Evolutionary conservation across 129 eudicot species (phyloP), one percentile per base, ranked within the genome.

Genomic region (Artemisia argyi): DNA sequence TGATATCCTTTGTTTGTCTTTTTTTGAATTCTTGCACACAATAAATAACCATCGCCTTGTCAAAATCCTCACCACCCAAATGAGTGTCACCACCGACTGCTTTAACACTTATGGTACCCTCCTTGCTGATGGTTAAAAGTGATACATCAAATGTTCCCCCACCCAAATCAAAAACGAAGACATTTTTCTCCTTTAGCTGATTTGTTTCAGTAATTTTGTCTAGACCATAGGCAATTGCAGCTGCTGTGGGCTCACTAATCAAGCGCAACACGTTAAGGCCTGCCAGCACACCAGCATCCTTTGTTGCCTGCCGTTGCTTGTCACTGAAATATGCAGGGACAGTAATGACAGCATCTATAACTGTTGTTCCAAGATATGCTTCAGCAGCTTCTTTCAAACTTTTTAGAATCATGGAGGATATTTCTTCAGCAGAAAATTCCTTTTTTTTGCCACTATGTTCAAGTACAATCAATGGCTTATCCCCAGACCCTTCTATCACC

Each of bases 141-240:
- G 78, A 73, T n/a, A 73, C 78, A 7, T 73, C 78, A 1, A 73
- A 73, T 8, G 78, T 73, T 8, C 71, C 78, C 26, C 77, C 77
- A 11, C 77, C 77, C 61, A 61, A 24, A 60, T 72, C 68, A 72
- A 72, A 72, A 0, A 73, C 2, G 9, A 73, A 17, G 15, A 61
- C 69, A n/a, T 11, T 73, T 16, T 73, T 73, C 61, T 73, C 35
- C 7, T 59, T 15, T 18, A 50, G 77, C 1, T 11, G n/a, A 49
- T 73, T 48, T 28, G 24, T 44, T 11, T 59, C 59, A 22, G 76
- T 57, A 59, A 5, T 10, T 26, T 63, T 63, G n/a, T 65, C 65
- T 44, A 74, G 46, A 19, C 78, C 78, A 3, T 74, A 74, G 4
- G 78, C 72, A 52, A 74, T 54, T 35, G 78, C 72, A 19, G 78